Percentiles rank a stretch among this genome's conserved stretches.
phyloP scores from a whole-genome alignment of 495 filamentous ascomycete genomes.

The Articulospora tetracladia region DNA sequence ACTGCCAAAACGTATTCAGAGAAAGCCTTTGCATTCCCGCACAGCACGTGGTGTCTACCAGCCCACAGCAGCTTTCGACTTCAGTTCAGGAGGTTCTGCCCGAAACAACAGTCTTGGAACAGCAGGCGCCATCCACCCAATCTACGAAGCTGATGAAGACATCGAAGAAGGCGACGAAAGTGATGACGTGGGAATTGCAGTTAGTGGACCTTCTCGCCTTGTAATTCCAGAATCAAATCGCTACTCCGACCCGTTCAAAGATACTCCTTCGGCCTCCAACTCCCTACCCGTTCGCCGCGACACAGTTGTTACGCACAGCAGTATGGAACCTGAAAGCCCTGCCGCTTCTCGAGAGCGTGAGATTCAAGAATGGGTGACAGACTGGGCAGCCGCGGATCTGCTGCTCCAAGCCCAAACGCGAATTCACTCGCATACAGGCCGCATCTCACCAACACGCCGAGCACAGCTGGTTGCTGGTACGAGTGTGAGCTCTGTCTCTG shows the following conservation, averaged over 20 bases:
- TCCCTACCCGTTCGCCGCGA: not conserved
- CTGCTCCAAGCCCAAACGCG: conserved; percentile 31
- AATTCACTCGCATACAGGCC: conserved; percentile 17
- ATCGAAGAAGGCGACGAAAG: conserved; percentile 33
- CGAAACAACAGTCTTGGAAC: conserved; percentile 23
- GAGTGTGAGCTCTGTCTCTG: conserved; percentile 13
- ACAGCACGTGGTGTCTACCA: conserved; percentile 35
- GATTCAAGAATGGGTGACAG: conserved; percentile 56
- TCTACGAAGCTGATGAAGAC: conserved; percentile 67
- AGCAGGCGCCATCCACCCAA: conserved; percentile 47
- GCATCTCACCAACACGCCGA: conserved; percentile 18
- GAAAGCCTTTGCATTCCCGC: conserved; percentile 38
- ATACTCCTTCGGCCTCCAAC: conserved; percentile 14
- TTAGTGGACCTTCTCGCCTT: conserved; percentile 19
- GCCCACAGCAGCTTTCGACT: conserved; percentile 26
- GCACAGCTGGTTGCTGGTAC: conserved; percentile 19
- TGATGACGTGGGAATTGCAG: conserved; percentile 26
- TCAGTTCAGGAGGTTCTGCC: conserved; percentile 4
- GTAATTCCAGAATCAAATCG: conserved; percentile 15
- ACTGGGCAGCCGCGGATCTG: conserved; percentile 53
- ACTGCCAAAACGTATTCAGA: conserved; percentile 18
- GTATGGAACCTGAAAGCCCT: conserved; percentile 9
- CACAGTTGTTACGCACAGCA: not conserved
- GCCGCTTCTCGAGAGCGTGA: conserved; percentile 33
- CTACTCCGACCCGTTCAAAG: conserved; percentile 30